Conservation (phyloP, 2,329 filamentous ascomycete genomes). For the Talaromyces sp. region DNA sequence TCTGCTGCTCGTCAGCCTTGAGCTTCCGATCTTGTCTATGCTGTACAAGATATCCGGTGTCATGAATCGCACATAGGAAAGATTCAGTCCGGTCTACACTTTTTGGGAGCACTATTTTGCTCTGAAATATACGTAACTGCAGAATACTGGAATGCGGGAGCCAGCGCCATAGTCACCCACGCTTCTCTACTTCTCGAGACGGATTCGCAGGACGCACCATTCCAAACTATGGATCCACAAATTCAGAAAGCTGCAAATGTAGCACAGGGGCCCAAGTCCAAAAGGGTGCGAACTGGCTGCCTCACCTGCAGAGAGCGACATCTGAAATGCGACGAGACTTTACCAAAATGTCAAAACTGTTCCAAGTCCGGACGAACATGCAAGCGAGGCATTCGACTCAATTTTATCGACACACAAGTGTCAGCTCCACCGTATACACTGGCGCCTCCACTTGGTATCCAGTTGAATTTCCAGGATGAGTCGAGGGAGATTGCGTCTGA, state of each 20-base stretch:
- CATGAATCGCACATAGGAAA: background rate
- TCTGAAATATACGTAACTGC: background rate
- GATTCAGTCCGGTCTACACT: background rate
- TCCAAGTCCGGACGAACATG: conserved; percentile 81
- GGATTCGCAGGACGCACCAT: background rate
- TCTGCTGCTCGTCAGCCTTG: background rate
- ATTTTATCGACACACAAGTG: conserved; percentile 83
- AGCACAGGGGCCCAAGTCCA: conserved; percentile 57
- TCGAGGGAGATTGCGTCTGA: conserved; percentile 87
- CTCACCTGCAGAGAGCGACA: conserved; percentile 86
- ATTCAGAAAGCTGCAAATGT: conserved; percentile 19
- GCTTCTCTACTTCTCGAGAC: background rate
- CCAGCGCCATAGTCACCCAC: background rate
- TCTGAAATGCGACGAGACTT: conserved; percentile 82
- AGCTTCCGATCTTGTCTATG: background rate
- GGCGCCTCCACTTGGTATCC: conserved; percentile 61
- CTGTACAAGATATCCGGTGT: background rate
- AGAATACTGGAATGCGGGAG: background rate
- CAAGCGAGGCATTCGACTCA: conserved; percentile 80
- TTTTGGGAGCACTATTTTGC: background rate
- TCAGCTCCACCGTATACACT: conserved; percentile 62
- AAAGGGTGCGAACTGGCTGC: conserved; percentile 83
- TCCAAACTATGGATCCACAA: background rate
- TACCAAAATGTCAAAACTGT: conserved; percentile 70
- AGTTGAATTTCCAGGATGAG: conserved; percentile 80